Conservation (phyloP, 140 eudicot genomes). For the Artemisia princeps region DNA sequence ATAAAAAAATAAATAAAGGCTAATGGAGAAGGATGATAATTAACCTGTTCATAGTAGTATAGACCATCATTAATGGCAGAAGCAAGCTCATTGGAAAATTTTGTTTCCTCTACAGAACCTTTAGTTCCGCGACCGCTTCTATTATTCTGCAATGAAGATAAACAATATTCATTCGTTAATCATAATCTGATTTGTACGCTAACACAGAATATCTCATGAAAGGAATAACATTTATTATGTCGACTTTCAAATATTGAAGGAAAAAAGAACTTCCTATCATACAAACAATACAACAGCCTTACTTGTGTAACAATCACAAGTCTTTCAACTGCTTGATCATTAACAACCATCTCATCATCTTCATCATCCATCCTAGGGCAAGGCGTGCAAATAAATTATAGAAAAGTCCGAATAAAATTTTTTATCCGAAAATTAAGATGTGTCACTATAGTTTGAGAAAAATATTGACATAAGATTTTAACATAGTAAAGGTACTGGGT, state of each 20-base stretch:
- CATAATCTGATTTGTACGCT: not conserved
- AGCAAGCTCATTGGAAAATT: conserved; percentile 70
- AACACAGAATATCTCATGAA: no score
- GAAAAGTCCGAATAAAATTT: not conserved
- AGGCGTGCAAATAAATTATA: conserved; percentile 6
- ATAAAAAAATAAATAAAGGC: not conserved
- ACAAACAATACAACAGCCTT: conserved; percentile 10
- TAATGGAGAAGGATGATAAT: not conserved
- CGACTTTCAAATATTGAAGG: not conserved
- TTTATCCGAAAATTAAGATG: no score
- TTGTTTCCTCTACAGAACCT: conserved; percentile 35
- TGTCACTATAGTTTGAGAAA: no score
- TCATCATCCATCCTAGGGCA: conserved; percentile 70
- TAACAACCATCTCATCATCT: conserved; percentile 56
- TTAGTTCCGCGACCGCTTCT: conserved; percentile 36
- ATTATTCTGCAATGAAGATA: conserved; percentile 45
- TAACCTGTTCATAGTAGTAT: conserved; percentile 90
- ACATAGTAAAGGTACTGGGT: not conserved
- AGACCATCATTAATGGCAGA: conserved; percentile 87
- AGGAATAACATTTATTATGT: not conserved
- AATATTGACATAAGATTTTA: not conserved
- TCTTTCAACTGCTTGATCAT: conserved; percentile 80
- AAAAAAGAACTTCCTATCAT: not conserved
- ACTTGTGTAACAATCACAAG: conserved; percentile 93
- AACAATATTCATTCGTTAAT: conserved; percentile 15